These are phyloP conservation scores for Suhomyces xylopsoci DNA, from an alignment of 805 yeast genomes.

Conservation along the genomic window DNA sequence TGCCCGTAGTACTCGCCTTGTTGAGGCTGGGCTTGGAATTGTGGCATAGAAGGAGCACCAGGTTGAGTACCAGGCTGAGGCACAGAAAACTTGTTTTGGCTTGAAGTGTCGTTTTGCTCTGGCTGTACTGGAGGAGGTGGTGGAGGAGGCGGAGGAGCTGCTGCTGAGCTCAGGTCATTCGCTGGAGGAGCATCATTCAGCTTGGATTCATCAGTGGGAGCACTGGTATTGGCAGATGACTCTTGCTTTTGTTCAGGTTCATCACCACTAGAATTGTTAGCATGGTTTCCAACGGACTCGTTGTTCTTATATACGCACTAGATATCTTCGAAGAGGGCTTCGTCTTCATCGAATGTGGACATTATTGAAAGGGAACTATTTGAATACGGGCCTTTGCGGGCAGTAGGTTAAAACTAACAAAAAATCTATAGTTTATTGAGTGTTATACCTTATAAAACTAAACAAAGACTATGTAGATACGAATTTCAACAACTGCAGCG, in stretches of 20 bases:
- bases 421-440: slow-evolving; percentile 16
- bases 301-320: slow-evolving; percentile 40
- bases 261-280: slow-evolving; percentile 10
- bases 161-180: neutral
- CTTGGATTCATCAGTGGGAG: neutral
- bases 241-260: slow-evolving; percentile 7
- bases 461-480: slow-evolving; percentile 11
- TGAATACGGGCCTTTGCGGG: neutral
- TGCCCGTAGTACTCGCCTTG: neutral
- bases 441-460: slow-evolving; percentile 19
- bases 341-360: slow-evolving; percentile 74
- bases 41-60: slow-evolving; percentile 4
- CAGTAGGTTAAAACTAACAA: slow-evolving; percentile 1
- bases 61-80: slow-evolving; percentile 9
- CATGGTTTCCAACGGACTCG: neutral
- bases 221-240: slow-evolving; percentile 2
- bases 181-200: neutral
- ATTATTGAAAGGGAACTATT: neutral
- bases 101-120: neutral
- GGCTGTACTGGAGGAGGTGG: slow-evolving; percentile 3
- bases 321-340: slow-evolving; percentile 89
- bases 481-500: neutral
- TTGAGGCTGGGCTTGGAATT: neutral
- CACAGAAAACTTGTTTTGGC: slow-evolving; percentile 12
- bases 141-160: slow-evolving; percentile 6